Base-by-base conservation (phyloP, 2,329 filamentous ascomycete genomes). In the Hypoxylon sp. region DNA sequence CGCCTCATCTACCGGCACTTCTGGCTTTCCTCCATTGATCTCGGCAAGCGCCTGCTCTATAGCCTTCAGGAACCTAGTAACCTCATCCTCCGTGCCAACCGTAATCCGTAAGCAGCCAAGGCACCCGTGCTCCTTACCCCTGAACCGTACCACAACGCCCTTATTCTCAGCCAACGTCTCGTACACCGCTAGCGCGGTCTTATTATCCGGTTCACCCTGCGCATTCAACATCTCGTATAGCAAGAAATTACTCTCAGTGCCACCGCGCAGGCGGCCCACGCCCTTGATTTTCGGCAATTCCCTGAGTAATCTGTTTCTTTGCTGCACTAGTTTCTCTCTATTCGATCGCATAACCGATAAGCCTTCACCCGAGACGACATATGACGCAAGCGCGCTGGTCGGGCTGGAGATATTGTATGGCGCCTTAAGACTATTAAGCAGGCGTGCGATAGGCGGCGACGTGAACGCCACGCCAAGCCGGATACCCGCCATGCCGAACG, bases 371-470 rank as follows among this genome's bases (percentile, higher is more conserved):
- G 87, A 84, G 39, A 98, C 82, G 2, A 93, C 94, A 21, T 90
- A 87, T 37, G 84, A 86, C 0, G 94, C 96, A 16, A 99, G 84
- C 34, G 90, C 89, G 73, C 90, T 94, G 0, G 95, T 97, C 0
- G 93, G 93, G 73, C 90, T 95, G 3, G 93, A 91, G 73, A 99
- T 90, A 80, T 97, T 98, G 82, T 99, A 99, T 0, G 96, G 96
- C 0, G 96, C 95, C 81, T 98, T 98, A 74, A 99, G 85, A 76
- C 86, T 94, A 81, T 99, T 99, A 59, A 99, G 85, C 11, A 99
- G 83, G 14, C 81, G 80, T 1, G 95, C 94, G 67, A 99, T 90
- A 5, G 88, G 85, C 0, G 89, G 84, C 8, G 89, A 87, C 4
- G 92, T 87, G 77, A 97, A 99, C 0, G 93, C 93, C 6, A 90